Percentiles rank a stretch among this genome's conserved stretches.
phyloP scores from a whole-genome alignment of 2,329 filamentous ascomycete species.

The Exophiala dermatitidis region DNA sequence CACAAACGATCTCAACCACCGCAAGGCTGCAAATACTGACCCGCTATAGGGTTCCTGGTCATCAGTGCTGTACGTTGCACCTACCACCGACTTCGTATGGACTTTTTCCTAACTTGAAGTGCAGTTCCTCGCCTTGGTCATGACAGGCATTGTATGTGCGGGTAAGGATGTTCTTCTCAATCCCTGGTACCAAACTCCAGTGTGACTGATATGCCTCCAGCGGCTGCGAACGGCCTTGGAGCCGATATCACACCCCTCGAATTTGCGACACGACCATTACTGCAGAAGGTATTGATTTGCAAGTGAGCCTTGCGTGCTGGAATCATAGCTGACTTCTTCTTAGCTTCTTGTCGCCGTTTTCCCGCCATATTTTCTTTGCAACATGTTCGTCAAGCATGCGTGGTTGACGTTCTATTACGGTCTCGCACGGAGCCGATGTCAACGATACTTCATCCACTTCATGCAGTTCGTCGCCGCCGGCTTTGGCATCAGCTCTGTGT shows the following conservation, averaged over 20 bases:
- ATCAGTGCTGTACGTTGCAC: conserved; percentile 9
- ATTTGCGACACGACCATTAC: conserved; percentile 8
- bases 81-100: neutral
- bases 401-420: conserved; percentile 24
- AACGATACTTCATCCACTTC: conserved; percentile 18
- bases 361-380: conserved; percentile 23
- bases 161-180: conserved; percentile 6
- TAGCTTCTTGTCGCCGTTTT: conserved; percentile 18
- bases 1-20: neutral
- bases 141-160: conserved; percentile 18
- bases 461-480: conserved; percentile 15
- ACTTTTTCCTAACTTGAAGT: conserved; percentile 1
- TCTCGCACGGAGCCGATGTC: conserved; percentile 15
- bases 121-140: conserved; percentile 20
- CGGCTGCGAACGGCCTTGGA: conserved; percentile 20
- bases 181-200: neutral
- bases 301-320: neutral
- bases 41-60: conserved; percentile 16
- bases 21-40: neutral
- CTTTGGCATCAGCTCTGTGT: conserved; percentile 20
- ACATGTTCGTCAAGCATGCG: conserved; percentile 24
- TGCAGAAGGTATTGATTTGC: conserved; percentile 16
- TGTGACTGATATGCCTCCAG: conserved; percentile 9
- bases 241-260: conserved; percentile 14
- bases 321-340: neutral